Base-by-base conservation (phyloP, 1,139 yeast genomes). In the Spencermartinsiella ligniputridi region DNA sequence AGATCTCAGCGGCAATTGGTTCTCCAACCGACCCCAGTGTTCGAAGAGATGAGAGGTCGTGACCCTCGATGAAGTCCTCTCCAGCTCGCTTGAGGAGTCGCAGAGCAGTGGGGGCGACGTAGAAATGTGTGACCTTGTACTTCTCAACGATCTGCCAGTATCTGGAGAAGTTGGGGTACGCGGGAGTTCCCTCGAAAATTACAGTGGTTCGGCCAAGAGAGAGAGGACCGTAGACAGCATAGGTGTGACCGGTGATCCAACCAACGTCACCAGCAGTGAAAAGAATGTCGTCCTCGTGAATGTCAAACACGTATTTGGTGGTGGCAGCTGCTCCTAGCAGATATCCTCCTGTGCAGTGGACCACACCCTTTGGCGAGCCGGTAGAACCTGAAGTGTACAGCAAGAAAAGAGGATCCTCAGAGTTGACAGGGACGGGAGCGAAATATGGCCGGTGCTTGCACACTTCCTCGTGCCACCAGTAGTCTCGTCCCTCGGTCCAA, bases 241-340 rank as follows among this genome's bases (percentile, higher is more conserved):
- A 92, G 32, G 97, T 84, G 70, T 92, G 98, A 58, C 98, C 98
- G 35, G 98, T 92, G 64, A 92, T 92, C 98, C 98, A 92, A 66
- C 98, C 98, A 44, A 92, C 96, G 68, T 92, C 98, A 66, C 97
- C 97, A 44, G 97, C 97, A 42, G 97, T 90, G 75, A 92, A 92
- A 51, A 92, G 74, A 44, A 85, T 77, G 67, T 92, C 98, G 58
- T 85, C 84, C 44, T 82, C 79, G 65, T 88, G 96, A 47, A 92
- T 76, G 67, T 94, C 98, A 64, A 92, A 92, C 47, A 90, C 86
- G 68, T 90, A 92, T 68, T 83, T 86, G 48, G 97, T 87, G 47
- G 97, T 88, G 70, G 90, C 71, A 44, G 96, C 95, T 39, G 97
- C 97, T 54, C 97, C 97, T 55, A 92, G 75, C 56, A 92, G 76